A percentile compares a stretch with the other conserved stretches of the same genome.
These are phyloP conservation scores for Mortierella sp. DNA, from an alignment of 371 early-diverging fungal species.

Conservation along the genomic window DNA sequence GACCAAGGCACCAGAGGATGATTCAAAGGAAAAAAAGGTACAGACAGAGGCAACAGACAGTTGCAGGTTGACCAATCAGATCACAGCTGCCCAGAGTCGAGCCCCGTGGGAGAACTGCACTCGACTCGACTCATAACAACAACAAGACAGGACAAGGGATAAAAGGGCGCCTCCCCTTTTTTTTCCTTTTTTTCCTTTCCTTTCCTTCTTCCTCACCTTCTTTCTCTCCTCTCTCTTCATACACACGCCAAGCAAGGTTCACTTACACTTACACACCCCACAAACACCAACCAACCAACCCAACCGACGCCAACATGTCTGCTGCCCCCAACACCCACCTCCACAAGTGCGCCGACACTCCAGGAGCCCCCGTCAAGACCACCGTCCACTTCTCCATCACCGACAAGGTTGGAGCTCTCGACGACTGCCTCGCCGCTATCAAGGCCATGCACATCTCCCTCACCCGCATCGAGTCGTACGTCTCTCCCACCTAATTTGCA, in stretches of 20 bases:
- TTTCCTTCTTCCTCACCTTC: too few species aligned
- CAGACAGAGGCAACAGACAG: neutral
- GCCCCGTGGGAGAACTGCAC: conserved; percentile 9
- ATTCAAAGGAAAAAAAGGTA: neutral
- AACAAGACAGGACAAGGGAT: too few species aligned
- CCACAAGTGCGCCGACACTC: conserved; percentile 49
- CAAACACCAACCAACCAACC: neutral
- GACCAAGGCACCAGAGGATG: too few species aligned
- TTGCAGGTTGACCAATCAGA: conserved; percentile 1
- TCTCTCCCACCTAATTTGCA: conserved; percentile 13
- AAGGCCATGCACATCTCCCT: conserved; percentile 85
- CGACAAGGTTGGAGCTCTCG: conserved; percentile 91
- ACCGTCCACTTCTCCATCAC: conserved; percentile 83
- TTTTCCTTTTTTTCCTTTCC: neutral
- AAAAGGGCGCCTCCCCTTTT: neutral
- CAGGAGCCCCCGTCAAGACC: conserved; percentile 45
- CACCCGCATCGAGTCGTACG: conserved; percentile 93
- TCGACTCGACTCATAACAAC: too few species aligned
- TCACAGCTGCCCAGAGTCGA: neutral
- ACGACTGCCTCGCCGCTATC: conserved; percentile 85
- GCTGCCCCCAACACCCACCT: conserved; percentile 34
- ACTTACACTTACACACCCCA: neutral
- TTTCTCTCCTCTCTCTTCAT: conserved; percentile 1
- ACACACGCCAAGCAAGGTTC: neutral
- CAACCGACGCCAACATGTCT: conserved; percentile 22